Evolutionary conservation across 2,329 filamentous ascomycete species (phyloP).

Genomic region (Talaromyces sp.): DNA sequence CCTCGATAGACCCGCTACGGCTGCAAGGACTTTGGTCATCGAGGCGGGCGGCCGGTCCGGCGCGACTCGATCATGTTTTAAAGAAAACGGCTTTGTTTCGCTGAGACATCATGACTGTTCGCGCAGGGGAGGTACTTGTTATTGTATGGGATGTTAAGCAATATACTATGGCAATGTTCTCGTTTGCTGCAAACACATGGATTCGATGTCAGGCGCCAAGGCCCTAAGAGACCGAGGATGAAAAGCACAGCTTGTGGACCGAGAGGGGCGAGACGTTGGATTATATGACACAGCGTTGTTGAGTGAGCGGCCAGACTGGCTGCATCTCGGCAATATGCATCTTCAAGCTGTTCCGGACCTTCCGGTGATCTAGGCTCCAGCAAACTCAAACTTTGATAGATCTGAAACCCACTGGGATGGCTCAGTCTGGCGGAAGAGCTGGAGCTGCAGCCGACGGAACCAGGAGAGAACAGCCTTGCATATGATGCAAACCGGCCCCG

Average conservation of each 20-base stretch:
- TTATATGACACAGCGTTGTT: conserved; percentile 3
- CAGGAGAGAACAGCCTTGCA: conserved; percentile 8
- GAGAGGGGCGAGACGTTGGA: not conserved
- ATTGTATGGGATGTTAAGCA: not conserved
- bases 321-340: conserved; percentile 8
- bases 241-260: not conserved
- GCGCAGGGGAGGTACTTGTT: conserved; percentile 2
- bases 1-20: conserved; percentile 8
- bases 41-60: conserved; percentile 15
- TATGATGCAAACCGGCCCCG: not conserved
- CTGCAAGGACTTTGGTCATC: conserved; percentile 22
- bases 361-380: not conserved
- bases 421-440: conserved; percentile 15
- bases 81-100: conserved; percentile 6
- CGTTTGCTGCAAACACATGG: too few relatives aligned
- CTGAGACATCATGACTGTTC: conserved; percentile 13
- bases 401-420: conserved; percentile 18
- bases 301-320: not conserved
- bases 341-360: not conserved
- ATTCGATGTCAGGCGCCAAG: not conserved
- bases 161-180: not conserved
- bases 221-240: not conserved
- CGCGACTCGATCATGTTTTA: not conserved
- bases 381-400: conserved; percentile 16
- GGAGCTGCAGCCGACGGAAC: conserved; percentile 10